Conservation (phyloP, 2,329 filamentous ascomycete genomes). For the Aspergillus brasiliensis region DNA sequence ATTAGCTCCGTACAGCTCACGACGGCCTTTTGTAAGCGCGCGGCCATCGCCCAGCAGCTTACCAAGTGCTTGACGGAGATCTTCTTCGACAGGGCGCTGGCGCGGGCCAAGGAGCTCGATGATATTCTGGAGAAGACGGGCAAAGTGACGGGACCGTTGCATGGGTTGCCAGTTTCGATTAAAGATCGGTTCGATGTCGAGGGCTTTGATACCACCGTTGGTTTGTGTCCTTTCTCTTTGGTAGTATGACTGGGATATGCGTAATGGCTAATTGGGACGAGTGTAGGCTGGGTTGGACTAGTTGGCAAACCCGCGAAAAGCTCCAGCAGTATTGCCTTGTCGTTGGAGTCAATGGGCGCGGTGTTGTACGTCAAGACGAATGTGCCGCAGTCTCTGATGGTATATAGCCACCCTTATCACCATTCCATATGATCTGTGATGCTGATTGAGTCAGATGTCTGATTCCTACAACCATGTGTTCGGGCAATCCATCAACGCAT, state of each 20-base stretch:
- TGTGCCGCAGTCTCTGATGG: conserved; percentile 52
- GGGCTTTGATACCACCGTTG: conserved; percentile 30
- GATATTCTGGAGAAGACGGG: conserved; percentile 52
- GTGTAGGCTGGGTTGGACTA: conserved; percentile 51
- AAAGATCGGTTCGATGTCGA: conserved; percentile 68
- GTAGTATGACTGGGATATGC: neutral
- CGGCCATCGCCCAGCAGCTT: conserved; percentile 24
- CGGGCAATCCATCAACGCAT: conserved; percentile 52
- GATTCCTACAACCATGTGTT: conserved; percentile 58
- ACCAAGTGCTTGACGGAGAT: conserved; percentile 30
- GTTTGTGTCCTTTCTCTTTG: conserved; percentile 15
- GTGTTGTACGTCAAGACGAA: conserved; percentile 59
- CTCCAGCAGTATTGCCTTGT: conserved; percentile 30
- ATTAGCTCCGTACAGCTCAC: conserved; percentile 20
- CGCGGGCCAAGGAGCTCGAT: conserved; percentile 54
- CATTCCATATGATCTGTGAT: neutral
- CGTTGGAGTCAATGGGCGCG: conserved; percentile 43
- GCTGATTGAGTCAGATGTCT: conserved; percentile 25
- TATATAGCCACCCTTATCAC: neutral
- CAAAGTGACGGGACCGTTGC: conserved; percentile 62
- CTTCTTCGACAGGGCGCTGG: conserved; percentile 57
- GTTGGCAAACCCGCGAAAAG: conserved; percentile 29
- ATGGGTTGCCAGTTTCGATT: conserved; percentile 61
- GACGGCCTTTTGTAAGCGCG: conserved; percentile 24
- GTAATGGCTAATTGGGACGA: neutral